Base-by-base conservation (phyloP, 345 rosid genomes). In the Pistacia integerrima region DNA sequence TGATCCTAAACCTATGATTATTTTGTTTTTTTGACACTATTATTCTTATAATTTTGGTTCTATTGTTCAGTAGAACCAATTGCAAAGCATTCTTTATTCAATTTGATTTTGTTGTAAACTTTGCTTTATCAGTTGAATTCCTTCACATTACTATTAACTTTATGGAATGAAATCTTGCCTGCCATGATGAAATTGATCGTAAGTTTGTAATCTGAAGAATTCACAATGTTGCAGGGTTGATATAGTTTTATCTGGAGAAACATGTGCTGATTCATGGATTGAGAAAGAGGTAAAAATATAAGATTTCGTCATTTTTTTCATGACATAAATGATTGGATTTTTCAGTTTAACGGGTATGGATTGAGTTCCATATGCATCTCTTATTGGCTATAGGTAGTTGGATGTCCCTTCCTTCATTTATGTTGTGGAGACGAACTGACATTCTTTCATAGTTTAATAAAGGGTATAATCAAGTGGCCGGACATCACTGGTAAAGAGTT, bases 201-300 rank as follows among this genome's bases (percentile, higher is more conserved):
- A 2, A 66, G 38, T 25, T 78, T 58, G 9, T 81, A 30, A 81
- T 64, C 20, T 33, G 66, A 78, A 65, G n/a, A 56, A 14, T 77
- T 76, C 41, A 61, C 73, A 77, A 73, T 73, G 28, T 68, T 80
- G 89, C 92, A 95, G 99, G 16, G 82, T 95, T 59, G 99, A 93
- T 76, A 66, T 95, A 57, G 80, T 95, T 65, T 95, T 65, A 87
- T 84, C 97, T 1, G 93, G 90, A 64, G 97, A 93, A 80, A 78
- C 94, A 33, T 87, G 92, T 73, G 98, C 99, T 64, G 99, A 95
- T 76, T 79, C 96, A 60, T 93, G 97, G 99, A 95, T 93, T 75
- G 98, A 93, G 81, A 93, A 84, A 69, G 98, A 95, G 94, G 99
- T 85, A 79, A 71, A 75, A 54, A 74, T 48, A 11, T 18, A 22